Percentiles rank a stretch among this genome's conserved stretches.
Conservation (phyloP, 1,139 yeast species). For the Pichia norvegensis region DNA sequence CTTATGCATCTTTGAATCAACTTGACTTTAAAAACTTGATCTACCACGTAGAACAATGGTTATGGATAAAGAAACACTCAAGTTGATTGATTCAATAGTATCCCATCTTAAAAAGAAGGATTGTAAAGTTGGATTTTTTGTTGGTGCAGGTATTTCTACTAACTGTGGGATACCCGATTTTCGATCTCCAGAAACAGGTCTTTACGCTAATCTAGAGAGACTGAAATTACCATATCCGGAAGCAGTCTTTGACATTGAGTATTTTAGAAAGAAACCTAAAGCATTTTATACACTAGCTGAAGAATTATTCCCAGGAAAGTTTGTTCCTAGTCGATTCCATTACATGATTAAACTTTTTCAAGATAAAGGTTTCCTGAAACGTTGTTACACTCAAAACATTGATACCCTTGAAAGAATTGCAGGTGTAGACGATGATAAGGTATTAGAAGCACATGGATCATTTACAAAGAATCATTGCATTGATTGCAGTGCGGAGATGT, state of each 20-base stretch:
- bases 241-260: conserved; percentile 89
- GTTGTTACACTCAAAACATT: conserved; percentile 87
- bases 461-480: conserved; percentile 82
- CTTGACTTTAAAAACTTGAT: neutral
- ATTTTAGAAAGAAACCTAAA: conserved; percentile 62
- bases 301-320: conserved; percentile 83
- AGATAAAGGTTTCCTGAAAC: conserved; percentile 48
- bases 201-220: conserved; percentile 70
- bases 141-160: conserved; percentile 93
- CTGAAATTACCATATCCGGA: conserved; percentile 84
- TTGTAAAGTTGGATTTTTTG: conserved; percentile 35
- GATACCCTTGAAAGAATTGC: conserved; percentile 86
- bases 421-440: conserved; percentile 54
- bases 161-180: conserved; percentile 94
- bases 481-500: conserved; percentile 54
- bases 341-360: conserved; percentile 59
- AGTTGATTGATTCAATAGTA: conserved; percentile 17
- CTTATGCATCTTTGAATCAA: too few relatives aligned
- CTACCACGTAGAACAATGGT: neutral
- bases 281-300: conserved; percentile 81
- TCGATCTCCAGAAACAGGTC: conserved; percentile 84
- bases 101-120: conserved; percentile 18
- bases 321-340: conserved; percentile 77
- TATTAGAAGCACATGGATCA: conserved; percentile 93
- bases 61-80: conserved; percentile 10